Evolutionary conservation across 2,329 filamentous ascomycete species (phyloP), one percentile per base, ranked within the genome.

Genomic region (Neofusicoccum laricinum): DNA sequence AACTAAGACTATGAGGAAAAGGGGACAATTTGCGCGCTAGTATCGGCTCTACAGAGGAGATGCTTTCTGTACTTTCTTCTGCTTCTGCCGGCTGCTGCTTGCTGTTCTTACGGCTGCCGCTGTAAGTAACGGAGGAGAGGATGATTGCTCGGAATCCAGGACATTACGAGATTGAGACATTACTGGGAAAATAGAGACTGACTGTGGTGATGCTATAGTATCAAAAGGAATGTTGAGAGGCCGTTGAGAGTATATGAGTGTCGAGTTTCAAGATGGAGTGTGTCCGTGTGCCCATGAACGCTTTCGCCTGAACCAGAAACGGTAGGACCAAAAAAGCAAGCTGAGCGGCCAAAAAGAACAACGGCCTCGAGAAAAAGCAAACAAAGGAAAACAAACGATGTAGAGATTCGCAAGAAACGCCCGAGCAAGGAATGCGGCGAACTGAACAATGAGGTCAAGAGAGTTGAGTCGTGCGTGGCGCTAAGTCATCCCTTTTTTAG

Each of bases 111-210:
- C 25, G 25, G 14, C n/a, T 6, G n/a, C 49, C 25, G 49, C 30
- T n/a, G 34, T 10, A 19, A 34, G 30, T 38, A 36, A 17, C n/a
- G 30, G 14, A 30, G 30, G 32, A 19, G 30, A 19, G n/a, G n/a
- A 43, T 8, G 40, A 43, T 43, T 43, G n/a, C 40, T 43, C 40
- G 17, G 40, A 36, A 46, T 46, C 55, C 55, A 46, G 46, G 55
- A 36, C 55, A 59, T 59, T 59, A 59, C 17, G 19, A 21, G 40
- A 21, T 59, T 46, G 40, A 59, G 55, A 59, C 55, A 46, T 59
- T 59, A 59, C n/a, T 7, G 30, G 17, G 19, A 41, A 55, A 4
- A 40, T 38, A 45, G 5, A 8, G 41, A 46, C 17, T 21, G 43
- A 21, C 25, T 43, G 38, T 40, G 14, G 38, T 17, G 55, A n/a